A percentile compares a stretch with the other conserved stretches of the same genome.
Evolutionary conservation across 768 basidiomycete genomes (phyloP).

Genomic region (Russula earlei): DNA sequence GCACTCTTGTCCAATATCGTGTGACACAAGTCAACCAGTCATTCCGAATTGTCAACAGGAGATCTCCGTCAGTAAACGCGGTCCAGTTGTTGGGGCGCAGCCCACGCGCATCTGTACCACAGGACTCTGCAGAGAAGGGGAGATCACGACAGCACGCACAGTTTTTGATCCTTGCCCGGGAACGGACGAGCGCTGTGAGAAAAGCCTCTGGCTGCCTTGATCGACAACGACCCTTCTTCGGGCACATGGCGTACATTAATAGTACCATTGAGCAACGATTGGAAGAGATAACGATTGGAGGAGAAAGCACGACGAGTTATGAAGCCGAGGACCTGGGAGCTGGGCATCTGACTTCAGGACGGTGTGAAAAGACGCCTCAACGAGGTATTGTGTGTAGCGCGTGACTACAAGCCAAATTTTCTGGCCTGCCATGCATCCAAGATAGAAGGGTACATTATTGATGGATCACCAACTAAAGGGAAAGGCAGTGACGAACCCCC

Average conservation of each 20-base stretch:
- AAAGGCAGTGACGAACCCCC: no score
- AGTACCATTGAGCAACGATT: neutral
- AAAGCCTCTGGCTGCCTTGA: neutral
- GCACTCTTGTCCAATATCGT: neutral
- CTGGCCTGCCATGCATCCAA: no score
- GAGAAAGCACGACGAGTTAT: neutral
- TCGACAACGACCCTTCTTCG: neutral
- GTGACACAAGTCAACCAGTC: neutral
- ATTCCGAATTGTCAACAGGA: neutral
- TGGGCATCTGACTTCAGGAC: neutral
- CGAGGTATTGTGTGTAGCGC: neutral
- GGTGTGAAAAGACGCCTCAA: neutral
- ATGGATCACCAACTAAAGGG: no score
- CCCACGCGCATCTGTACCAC: no score
- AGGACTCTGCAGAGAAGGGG: neutral
- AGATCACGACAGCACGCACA: neutral
- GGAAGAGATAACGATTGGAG: neutral
- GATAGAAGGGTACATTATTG: no score
- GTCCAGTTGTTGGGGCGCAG: no score
- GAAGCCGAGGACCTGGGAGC: conserved; percentile 10
- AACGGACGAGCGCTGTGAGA: neutral
- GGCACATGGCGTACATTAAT: neutral
- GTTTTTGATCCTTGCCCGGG: neutral
- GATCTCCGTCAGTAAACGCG: neutral
- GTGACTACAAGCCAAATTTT: neutral